phyloP scores from a whole-genome alignment of 306 rosid genomes.

The Betula pendula region DNA sequence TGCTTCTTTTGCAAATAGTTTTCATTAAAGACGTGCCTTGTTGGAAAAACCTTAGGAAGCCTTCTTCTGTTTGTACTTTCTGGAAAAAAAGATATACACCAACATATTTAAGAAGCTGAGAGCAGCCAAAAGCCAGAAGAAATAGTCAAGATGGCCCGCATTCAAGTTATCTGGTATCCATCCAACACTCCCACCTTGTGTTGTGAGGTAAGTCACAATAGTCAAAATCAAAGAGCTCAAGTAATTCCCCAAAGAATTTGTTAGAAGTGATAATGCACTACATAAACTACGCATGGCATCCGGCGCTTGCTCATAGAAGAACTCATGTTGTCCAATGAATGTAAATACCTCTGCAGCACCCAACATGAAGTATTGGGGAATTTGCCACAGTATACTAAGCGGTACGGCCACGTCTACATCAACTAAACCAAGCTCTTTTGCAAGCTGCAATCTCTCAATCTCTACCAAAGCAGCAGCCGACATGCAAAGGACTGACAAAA shows the following conservation, averaged over 20 bases:
- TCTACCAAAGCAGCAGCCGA: slow-evolving; percentile 89
- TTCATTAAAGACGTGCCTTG: not conserved
- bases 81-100: slow-evolving; percentile 60
- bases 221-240: slow-evolving; percentile 86
- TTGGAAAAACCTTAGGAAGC: slow-evolving; percentile 45
- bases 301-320: slow-evolving; percentile 95
- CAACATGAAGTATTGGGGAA: slow-evolving; percentile 59
- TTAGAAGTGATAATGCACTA: slow-evolving; percentile 84
- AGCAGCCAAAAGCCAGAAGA: slow-evolving; percentile 89
- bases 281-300: slow-evolving; percentile 97
- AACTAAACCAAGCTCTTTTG: slow-evolving; percentile 59
- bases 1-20: too few relatives aligned
- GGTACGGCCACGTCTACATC: slow-evolving; percentile 70
- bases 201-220: slow-evolving; percentile 67
- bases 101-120: slow-evolving; percentile 75
- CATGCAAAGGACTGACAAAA: slow-evolving; percentile 81
- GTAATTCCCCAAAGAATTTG: slow-evolving; percentile 78
- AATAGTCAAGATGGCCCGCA: slow-evolving; percentile 78
- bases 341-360: slow-evolving; percentile 63
- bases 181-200: slow-evolving; percentile 60
- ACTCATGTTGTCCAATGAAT: slow-evolving; percentile 87
- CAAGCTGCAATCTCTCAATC: slow-evolving; percentile 66
- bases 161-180: slow-evolving; percentile 95
- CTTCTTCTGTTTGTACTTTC: slow-evolving; percentile 69
- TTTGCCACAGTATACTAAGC: slow-evolving; percentile 72